Evolutionary conservation across 1,284 basidiomycete genomes (phyloP), one percentile per base, ranked within the genome.

Genomic region (Dichomitus squalens): DNA sequence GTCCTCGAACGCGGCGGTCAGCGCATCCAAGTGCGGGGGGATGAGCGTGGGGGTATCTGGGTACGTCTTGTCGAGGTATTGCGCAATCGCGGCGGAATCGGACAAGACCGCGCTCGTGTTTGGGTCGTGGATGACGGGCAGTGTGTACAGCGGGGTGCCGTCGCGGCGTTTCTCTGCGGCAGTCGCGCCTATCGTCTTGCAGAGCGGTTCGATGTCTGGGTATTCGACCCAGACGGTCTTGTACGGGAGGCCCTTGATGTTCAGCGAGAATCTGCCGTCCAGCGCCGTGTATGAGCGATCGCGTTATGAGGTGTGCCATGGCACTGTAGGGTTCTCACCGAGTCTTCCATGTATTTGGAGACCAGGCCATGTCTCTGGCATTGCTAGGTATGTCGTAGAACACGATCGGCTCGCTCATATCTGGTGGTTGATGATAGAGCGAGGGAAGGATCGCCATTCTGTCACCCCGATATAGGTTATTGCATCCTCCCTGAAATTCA

Each of bases 31-130:
- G 8, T 59, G 64, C 4, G 52, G 29, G 2, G 67, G 67, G 49
- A 74, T 61, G 35, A 73, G 56, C 29, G 38, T 23, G 11, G 61
- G 65, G 5, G 66, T 58, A 53, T 59, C 56, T 11, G 70, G 73
- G 59, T 73, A 75, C 25, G 66, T 68, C 41, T 56, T 53, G 52
- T 76, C 74, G 58, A 76, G 67, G 50, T 72, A 74, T 21, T 63
- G 47, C 12, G 71, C 70, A 58, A 76, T 75, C 11, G 48, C 39
- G n/a, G 36, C 21, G 5, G 73, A 75, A 52, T 75, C 75, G 6
- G 68, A 58, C 46, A 75, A 52, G 18, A 57, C 57, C 9, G 60
- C 60, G n/a, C 61, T 63, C 14, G 67, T 68, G 48, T 54, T 59
- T 2, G 70, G 64, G 53, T 67, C 67, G 59, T 63, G 58, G 52